A percentile compares a stretch with the other conserved stretches of the same genome.
Conservation (phyloP, 495 filamentous ascomycete genomes). For the Mytilinidion resinicola region DNA sequence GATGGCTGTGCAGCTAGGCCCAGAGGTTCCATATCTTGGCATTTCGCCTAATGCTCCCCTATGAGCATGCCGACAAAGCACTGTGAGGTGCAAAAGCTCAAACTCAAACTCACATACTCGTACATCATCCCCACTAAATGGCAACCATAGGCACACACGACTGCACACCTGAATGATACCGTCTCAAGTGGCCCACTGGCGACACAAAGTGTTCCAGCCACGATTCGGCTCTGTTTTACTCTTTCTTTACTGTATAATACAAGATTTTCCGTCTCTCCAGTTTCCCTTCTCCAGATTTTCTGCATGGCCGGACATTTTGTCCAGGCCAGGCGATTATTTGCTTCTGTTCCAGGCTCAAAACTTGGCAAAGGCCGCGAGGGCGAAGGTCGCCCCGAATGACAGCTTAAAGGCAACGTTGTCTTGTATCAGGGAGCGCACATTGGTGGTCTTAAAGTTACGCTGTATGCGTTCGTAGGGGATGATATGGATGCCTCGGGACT, state of each 20-base stretch:
- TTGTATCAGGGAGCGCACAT: constrained; percentile 55
- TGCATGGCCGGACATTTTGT: background rate
- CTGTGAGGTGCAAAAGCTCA: background rate
- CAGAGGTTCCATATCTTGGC: constrained; percentile 14
- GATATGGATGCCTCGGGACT: constrained; percentile 67
- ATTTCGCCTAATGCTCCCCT: too few species aligned
- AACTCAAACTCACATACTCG: background rate
- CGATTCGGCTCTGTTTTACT: background rate
- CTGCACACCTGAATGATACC: too few species aligned
- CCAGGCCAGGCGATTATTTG: background rate
- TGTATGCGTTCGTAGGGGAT: constrained; percentile 57
- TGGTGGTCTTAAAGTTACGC: constrained; percentile 50
- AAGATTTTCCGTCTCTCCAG: background rate
- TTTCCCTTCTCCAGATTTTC: background rate
- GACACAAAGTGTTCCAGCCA: too few species aligned
- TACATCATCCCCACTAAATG: background rate
- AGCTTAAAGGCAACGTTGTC: constrained; percentile 71
- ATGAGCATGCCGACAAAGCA: too few species aligned
- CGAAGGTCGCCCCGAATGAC: constrained; percentile 69
- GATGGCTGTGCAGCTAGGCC: constrained; percentile 23
- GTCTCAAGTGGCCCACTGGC: too few species aligned
- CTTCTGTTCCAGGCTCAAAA: constrained; percentile 39
- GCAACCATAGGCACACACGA: too few species aligned
- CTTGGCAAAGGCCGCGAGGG: constrained; percentile 65
- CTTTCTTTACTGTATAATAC: background rate